Evolutionary conservation across 345 rosid species (phyloP).

Genomic region (Hirschfeldia incana): DNA sequence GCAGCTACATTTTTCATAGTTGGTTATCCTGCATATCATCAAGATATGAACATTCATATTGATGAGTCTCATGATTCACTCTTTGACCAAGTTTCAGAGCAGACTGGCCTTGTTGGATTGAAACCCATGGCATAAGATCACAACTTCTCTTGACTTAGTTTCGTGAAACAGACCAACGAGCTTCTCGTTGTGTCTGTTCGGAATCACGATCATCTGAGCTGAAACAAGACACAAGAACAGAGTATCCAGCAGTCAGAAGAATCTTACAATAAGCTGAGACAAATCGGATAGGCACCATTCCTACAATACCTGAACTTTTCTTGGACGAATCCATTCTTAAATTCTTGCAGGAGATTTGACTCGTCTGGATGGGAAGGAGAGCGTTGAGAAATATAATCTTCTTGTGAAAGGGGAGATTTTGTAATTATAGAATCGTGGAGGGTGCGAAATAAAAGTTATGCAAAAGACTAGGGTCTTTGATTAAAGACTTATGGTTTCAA

Average conservation of each 20-base stretch:
- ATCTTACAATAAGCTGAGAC: background rate
- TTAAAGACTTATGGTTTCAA: too few species aligned
- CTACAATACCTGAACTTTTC: slow-evolving; percentile 41
- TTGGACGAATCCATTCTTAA: slow-evolving; percentile 45
- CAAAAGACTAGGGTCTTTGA: too few species aligned
- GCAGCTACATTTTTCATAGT: too few species aligned
- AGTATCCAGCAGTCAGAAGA: background rate
- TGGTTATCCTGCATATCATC: too few species aligned
- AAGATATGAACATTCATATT: background rate
- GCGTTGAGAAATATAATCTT: too few species aligned
- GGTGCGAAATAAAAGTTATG: too few species aligned
- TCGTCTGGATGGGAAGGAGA: too few species aligned
- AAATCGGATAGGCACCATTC: background rate
- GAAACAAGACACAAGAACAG: background rate
- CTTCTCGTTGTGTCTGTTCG: slow-evolving; percentile 60
- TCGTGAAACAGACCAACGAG: slow-evolving; percentile 74
- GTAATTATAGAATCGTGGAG: too few species aligned
- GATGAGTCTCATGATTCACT: background rate
- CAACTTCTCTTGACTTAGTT: slow-evolving; percentile 61
- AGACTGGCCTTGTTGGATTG: slow-evolving; percentile 58
- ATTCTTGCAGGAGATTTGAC: too few species aligned
- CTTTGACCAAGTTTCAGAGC: background rate
- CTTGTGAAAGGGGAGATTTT: too few species aligned
- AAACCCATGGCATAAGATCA: slow-evolving; percentile 71
- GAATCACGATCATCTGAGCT: slow-evolving; percentile 47